Percentiles rank a stretch among this genome's conserved stretches.
These are phyloP conservation scores for Aureobasidium leucospermi DNA, from an alignment of 2,329 filamentous ascomycete species.

Conservation along the genomic window DNA sequence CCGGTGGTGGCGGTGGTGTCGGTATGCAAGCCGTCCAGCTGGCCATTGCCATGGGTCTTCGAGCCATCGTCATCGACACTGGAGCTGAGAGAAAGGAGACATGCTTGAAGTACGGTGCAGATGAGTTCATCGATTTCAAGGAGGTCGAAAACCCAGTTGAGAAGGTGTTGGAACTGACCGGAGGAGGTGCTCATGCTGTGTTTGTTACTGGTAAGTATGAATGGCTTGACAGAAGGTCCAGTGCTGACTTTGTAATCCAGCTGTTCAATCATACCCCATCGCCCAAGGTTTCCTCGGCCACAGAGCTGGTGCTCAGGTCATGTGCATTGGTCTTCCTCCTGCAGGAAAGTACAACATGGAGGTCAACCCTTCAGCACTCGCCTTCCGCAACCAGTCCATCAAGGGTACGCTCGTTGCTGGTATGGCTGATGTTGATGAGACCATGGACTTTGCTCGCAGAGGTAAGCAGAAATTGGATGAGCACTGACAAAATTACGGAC, in stretches of 20 bases:
- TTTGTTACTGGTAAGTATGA: conserved; percentile 23
- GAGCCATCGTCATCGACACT: conserved; percentile 49
- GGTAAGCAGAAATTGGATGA: conserved; percentile 37
- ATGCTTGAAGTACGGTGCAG: conserved; percentile 44
- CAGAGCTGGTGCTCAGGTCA: conserved; percentile 44
- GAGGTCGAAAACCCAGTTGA: conserved; percentile 32
- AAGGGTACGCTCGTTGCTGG: conserved; percentile 38
- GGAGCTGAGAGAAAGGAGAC: conserved; percentile 42
- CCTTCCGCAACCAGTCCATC: conserved; percentile 29
- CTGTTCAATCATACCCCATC: conserved; percentile 11
- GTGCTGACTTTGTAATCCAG: background rate
- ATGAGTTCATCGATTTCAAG: conserved; percentile 51
- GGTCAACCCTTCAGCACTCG: conserved; percentile 28
- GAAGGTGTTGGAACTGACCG: conserved; percentile 40
- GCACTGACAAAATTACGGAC: conserved; percentile 19
- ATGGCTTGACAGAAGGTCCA: background rate
- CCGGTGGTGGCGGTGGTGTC: conserved; percentile 50
- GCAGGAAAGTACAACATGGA: conserved; percentile 30
- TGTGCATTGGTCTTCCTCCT: conserved; percentile 39
- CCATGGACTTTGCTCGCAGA: conserved; percentile 42
- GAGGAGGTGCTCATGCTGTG: conserved; percentile 41
- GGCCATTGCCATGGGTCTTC: conserved; percentile 49
- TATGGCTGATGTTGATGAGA: conserved; percentile 42
- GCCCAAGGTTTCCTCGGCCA: conserved; percentile 39
- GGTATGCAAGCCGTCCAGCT: conserved; percentile 52